A percentile compares a stretch with the other conserved stretches of the same genome.
These are phyloP conservation scores for Aureobasidium namibiae DNA, from an alignment of 2,329 filamentous ascomycete species.

Conservation along the genomic window DNA sequence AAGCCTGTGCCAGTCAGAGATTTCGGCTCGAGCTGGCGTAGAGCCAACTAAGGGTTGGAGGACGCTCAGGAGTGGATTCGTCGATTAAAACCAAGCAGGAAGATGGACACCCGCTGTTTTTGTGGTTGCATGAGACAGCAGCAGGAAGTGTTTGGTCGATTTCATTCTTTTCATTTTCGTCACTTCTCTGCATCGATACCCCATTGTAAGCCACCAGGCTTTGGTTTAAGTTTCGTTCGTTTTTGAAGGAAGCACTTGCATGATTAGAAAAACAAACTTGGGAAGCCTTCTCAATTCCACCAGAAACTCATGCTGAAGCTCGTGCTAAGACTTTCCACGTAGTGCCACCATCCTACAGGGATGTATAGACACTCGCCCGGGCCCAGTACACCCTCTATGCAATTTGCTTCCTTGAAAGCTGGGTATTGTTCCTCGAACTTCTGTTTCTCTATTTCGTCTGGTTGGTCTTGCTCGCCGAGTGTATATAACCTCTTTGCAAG, in stretches of 20 bases:
- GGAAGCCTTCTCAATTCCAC: constrained; percentile 55
- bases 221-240: neutral
- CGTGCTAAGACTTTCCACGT: constrained; percentile 73
- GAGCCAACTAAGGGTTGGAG: constrained; percentile 1
- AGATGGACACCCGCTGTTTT: neutral
- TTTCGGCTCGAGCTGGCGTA: constrained; percentile 13
- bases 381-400: constrained; percentile 68
- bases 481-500: constrained; percentile 18
- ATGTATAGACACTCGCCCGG: constrained; percentile 84
- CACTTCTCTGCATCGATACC: constrained; percentile 4
- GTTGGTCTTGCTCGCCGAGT: constrained; percentile 3
- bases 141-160: neutral
- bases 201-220: constrained; percentile 5
- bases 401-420: constrained; percentile 52
- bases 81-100: neutral
- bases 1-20: constrained; percentile 11
- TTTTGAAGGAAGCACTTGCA: neutral
- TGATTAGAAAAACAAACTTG: neutral
- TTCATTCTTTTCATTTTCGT: neutral
- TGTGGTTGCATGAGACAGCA: neutral
- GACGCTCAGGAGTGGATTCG: neutral
- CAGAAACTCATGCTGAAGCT: constrained; percentile 97
- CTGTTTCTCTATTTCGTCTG: constrained; percentile 20
- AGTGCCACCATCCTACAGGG: constrained; percentile 97
- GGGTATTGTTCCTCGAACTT: constrained; percentile 35